Evolutionary conservation across 1,139 yeast species (phyloP), one percentile per base, ranked within the genome.

Genomic region (Hyphopichia wangnamkhiaoensis): DNA sequence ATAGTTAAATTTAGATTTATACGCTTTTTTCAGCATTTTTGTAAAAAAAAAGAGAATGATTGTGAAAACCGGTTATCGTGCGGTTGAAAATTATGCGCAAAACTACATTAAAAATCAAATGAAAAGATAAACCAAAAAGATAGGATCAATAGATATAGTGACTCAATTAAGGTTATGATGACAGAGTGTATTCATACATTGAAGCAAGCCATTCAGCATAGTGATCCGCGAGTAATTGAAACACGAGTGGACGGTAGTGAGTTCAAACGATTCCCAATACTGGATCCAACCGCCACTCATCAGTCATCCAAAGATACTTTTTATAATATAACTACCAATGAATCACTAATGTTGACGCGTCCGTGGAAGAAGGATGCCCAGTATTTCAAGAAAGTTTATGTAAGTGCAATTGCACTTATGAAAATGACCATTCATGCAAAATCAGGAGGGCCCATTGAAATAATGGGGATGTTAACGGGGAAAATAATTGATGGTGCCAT

Each of bases 401-500:
- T 93, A 2, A 85, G 96, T 5, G 73, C 91, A 3, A 59, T 88
- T 32, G 96, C 97, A 0, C 63, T 88, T 34, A 65, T 80, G 44
- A 88, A 90, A 56, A 90, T 91, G 89, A 62, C 88, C 3, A 70
- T 79, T 24, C 97, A 91, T 61, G 94, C 98, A 0, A 70, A 85
- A 27, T 68, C 81, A 1, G 98, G 98, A 4, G 96, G 95, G 0
- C 69, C 85, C n/a, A 83, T 89, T 34, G 98, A 93, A 58, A 81
- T 93, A 12, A 91, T 93, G 98, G 98, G 98, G 3, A 85, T 90
- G 84, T 71, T 93, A 62, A 79, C 93, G 0, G 98, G 98, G 0
- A 82, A 82, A 48, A 74, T 87, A 9, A 62, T 73, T 3, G 76
- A 69, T 1, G 64, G 74, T 33, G 72, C 77, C 12, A 79, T 93